Evolutionary conservation across 2,329 filamentous ascomycete species (phyloP).

Genomic region (Trichoderma pleuroti): DNA sequence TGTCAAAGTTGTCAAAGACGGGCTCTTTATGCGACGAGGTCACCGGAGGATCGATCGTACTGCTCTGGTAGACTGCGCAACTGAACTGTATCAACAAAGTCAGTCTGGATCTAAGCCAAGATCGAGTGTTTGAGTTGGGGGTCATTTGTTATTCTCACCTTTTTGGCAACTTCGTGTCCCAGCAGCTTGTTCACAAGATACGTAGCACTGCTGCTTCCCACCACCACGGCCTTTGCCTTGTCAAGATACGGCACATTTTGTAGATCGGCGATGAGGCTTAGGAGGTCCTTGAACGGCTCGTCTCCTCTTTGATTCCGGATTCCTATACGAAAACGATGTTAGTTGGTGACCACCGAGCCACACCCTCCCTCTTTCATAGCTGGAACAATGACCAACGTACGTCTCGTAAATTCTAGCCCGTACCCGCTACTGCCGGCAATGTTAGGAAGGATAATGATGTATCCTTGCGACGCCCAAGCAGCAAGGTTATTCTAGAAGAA

Average conservation of each 20-base stretch:
- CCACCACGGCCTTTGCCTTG: constrained; percentile 47
- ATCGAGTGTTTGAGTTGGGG: background rate
- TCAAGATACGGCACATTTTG: constrained; percentile 52
- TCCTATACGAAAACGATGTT: constrained; percentile 32
- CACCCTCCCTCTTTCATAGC: background rate
- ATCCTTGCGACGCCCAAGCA: constrained; percentile 59
- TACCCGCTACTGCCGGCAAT: constrained; percentile 57
- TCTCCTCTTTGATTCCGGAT: constrained; percentile 53
- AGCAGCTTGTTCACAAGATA: constrained; percentile 60
- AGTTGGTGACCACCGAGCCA: background rate
- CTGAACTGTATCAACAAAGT: constrained; percentile 22
- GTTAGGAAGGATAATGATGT: constrained; percentile 57
- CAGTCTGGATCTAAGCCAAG: background rate
- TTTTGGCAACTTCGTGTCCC: constrained; percentile 50
- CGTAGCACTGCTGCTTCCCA: constrained; percentile 55
- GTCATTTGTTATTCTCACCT: constrained; percentile 25
- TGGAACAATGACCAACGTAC: background rate
- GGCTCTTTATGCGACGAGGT: constrained; percentile 24
- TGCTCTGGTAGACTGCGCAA: constrained; percentile 46
- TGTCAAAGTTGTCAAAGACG: constrained; percentile 30
- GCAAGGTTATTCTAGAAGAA: constrained; percentile 48
- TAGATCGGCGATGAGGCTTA: constrained; percentile 51
- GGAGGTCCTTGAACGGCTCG: constrained; percentile 52
- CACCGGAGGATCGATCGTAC: constrained; percentile 36
- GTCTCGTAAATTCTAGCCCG: constrained; percentile 39